Percentiles rank a stretch among this genome's conserved stretches.
These are phyloP conservation scores for Tripterygium wilfordii DNA, from an alignment of 177 flowering plant genomes.

Conservation along the genomic window DNA sequence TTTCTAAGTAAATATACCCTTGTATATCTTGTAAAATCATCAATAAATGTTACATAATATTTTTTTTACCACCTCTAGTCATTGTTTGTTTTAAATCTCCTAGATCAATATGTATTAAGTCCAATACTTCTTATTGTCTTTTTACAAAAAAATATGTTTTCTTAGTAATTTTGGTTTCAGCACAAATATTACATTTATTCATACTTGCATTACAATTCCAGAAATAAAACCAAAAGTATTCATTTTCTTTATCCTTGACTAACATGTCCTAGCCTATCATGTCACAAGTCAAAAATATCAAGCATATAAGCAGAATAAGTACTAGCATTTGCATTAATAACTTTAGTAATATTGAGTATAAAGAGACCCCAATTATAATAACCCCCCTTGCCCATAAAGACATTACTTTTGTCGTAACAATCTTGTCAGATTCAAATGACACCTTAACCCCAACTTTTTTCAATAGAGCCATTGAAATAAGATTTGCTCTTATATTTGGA, in stretches of 20 bases:
- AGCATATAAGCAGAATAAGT: conserved; percentile 2
- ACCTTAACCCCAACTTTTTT: background rate
- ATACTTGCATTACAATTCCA: background rate
- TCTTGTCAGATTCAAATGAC: background rate
- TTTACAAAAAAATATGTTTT: background rate
- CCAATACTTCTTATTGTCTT: background rate
- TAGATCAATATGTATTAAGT: conserved; percentile 5
- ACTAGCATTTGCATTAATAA: background rate
- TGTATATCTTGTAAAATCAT: conserved; percentile 1
- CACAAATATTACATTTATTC: conserved; percentile 1
- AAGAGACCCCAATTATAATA: background rate
- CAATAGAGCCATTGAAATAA: background rate
- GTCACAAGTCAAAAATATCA: conserved; percentile 3
- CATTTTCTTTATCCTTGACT: background rate
- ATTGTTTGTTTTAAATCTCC: background rate
- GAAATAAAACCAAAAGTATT: background rate
- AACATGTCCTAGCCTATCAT: conserved; percentile 7
- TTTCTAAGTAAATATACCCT: background rate
- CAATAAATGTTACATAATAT: conserved; percentile 8
- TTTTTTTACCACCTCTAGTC: background rate
- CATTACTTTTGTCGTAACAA: background rate
- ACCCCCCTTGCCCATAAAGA: background rate
- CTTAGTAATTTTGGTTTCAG: background rate
- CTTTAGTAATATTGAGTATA: background rate
- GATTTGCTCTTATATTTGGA: background rate